Conservation (phyloP, 1,284 basidiomycete genomes). For the Cutaneotrichosporon mucoides region DNA sequence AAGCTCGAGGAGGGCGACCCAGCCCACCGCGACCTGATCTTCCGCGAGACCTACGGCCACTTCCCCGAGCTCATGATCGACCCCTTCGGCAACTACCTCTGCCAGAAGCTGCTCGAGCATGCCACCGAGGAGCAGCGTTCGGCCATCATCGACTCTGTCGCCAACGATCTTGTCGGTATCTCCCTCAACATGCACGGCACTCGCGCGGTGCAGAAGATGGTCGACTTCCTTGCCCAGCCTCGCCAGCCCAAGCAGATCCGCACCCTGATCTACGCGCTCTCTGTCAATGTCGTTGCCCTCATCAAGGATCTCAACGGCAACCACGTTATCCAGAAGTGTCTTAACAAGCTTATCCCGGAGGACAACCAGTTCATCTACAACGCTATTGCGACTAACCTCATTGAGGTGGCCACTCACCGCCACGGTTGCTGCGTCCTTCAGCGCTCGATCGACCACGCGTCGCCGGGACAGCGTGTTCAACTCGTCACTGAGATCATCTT, state of each 20-base stretch:
- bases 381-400: conserved; percentile 96
- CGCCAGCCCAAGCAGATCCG: conserved; percentile 86
- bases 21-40: conserved; percentile 98
- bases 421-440: conserved; percentile 99
- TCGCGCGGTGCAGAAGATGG: conserved; percentile 99
- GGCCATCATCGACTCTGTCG: conserved; percentile 94
- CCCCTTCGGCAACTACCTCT: conserved; percentile 99
- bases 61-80: conserved; percentile 99
- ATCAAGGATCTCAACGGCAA: conserved; percentile 99
- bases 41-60: conserved; percentile 94
- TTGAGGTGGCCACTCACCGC: conserved; percentile 98
- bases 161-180: conserved; percentile 94
- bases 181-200: conserved; percentile 99
- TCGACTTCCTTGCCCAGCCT: conserved; percentile 95
- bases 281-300: conserved; percentile 94
- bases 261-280: conserved; percentile 93
- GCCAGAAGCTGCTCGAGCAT: conserved; percentile 96
- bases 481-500: conserved; percentile 98
- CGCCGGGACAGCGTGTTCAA: conserved; percentile 78
- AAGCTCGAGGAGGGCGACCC: conserved; percentile 94
- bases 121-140: conserved; percentile 98
- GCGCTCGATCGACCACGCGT: conserved; percentile 97
- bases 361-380: conserved; percentile 99
- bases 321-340: conserved; percentile 97
- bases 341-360: conserved; percentile 94